Conservation (phyloP, 257 asterid genomes). For the Capsicum rhomboideum region DNA sequence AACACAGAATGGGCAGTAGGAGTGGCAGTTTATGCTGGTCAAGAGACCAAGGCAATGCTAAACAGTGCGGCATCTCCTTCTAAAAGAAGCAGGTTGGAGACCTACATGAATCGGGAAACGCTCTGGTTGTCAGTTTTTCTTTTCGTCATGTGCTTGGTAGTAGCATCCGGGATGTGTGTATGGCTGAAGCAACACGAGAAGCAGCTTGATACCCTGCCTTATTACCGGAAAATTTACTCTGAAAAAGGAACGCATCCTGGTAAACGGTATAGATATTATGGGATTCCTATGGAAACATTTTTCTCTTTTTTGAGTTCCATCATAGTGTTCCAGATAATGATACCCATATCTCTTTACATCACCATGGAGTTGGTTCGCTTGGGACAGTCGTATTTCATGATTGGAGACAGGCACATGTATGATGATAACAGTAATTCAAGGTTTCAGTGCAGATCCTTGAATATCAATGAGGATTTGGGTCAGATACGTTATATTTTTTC, state of each 20-base stretch:
- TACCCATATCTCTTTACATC: constrained; percentile 94
- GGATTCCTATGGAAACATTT: constrained; percentile 90
- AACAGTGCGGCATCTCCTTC: constrained; percentile 89
- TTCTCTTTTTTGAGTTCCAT: constrained; percentile 91
- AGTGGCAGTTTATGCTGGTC: constrained; percentile 96
- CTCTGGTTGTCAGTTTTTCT: constrained; percentile 89
- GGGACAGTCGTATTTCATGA: constrained; percentile 99
- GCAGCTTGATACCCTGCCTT: constrained; percentile 80
- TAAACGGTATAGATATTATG: constrained; percentile 61
- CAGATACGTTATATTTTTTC: constrained; percentile 88
- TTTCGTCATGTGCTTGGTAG: constrained; percentile 76
- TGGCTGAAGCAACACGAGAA: constrained; percentile 65
- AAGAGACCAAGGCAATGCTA: constrained; percentile 95
- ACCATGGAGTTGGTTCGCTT: constrained; percentile 98
- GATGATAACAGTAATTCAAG: constrained; percentile 63
- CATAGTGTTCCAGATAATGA: constrained; percentile 98
- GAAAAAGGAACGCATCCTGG: constrained; percentile 44
- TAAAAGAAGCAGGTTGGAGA: constrained; percentile 91
- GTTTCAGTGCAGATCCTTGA: constrained; percentile 98
- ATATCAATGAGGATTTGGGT: constrained; percentile 97
- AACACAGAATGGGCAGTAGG: constrained; percentile 95
- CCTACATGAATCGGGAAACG: constrained; percentile 94
- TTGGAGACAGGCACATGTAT: constrained; percentile 84
- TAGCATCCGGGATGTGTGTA: constrained; percentile 80
- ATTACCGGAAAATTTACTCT: constrained; percentile 68